Conservation (phyloP, 75 land plant genomes). For the Pinus taeda region DNA sequence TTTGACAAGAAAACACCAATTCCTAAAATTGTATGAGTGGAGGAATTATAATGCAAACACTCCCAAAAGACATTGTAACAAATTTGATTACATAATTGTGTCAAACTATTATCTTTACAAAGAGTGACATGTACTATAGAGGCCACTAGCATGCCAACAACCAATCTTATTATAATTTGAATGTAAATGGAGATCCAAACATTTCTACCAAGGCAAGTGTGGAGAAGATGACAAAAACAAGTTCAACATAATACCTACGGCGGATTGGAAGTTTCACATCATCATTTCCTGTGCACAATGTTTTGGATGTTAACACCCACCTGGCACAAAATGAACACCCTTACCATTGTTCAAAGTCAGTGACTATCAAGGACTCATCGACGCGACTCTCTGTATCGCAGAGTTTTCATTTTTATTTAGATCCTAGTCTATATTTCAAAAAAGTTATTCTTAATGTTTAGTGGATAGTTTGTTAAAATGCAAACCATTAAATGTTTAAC, state of each 20-base stretch:
- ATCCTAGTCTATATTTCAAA: too few species aligned
- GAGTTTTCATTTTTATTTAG: too few species aligned
- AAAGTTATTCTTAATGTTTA: too few species aligned
- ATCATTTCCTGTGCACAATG: conserved; percentile 31
- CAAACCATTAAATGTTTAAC: too few species aligned
- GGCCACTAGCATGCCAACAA: conserved; percentile 36
- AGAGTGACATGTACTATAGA: conserved; percentile 21
- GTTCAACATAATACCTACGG: conserved; percentile 31
- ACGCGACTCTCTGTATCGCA: too few species aligned
- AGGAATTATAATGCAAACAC: not conserved
- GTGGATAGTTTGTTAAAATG: too few species aligned
- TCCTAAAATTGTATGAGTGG: not conserved
- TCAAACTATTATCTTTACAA: conserved; percentile 10
- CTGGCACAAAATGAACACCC: conserved; percentile 30
- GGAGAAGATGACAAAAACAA: conserved; percentile 30
- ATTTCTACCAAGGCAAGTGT: conserved; percentile 23
- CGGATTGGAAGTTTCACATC: conserved; percentile 35
- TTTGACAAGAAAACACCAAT: too few species aligned
- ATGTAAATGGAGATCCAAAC: conserved; percentile 39
- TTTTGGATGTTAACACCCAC: conserved; percentile 27
- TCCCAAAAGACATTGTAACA: conserved; percentile 13
- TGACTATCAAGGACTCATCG: conserved; percentile 32
- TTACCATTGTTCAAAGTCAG: conserved; percentile 37
- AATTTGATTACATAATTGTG: not conserved
- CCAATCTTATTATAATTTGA: conserved; percentile 32